Evolutionary conservation across 495 filamentous ascomycete species (phyloP).

Genomic region (Chaetomium cochliodes): DNA sequence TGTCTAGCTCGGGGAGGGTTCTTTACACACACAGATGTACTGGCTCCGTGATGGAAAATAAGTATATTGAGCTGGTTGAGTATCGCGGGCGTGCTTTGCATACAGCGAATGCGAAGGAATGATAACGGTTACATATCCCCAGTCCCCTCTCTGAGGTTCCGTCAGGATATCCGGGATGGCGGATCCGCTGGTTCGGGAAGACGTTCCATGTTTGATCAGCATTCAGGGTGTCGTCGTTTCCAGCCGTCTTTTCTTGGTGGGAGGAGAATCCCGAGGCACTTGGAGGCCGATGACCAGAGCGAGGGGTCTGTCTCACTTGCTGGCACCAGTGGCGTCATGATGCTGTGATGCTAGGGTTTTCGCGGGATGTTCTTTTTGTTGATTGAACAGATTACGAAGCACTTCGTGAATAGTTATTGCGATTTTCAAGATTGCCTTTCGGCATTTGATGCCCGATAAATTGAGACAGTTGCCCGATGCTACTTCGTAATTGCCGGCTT

Average conservation of each 20-base stretch:
- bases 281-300: conserved; percentile 12
- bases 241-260: neutral
- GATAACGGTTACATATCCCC: too few species aligned
- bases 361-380: neutral
- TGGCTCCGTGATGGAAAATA: too few species aligned
- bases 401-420: too few species aligned
- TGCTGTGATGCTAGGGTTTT: neutral
- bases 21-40: too few species aligned
- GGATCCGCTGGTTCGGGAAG: neutral
- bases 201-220: conserved; percentile 3
- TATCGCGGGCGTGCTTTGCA: too few species aligned
- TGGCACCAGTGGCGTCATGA: neutral
- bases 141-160: neutral
- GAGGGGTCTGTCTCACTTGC: neutral
- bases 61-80: too few species aligned
- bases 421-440: neutral
- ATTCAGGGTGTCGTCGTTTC: neutral
- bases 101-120: too few species aligned
- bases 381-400: too few species aligned
- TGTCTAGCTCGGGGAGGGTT: too few species aligned
- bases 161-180: neutral
- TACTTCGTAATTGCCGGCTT: too few species aligned
- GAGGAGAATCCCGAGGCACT: conserved; percentile 25
- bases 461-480: neutral
- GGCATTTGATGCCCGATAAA: neutral